These are phyloP conservation scores for Euphorbia schlechtendalii DNA, from an alignment of 441 rosid species.

Conservation along the genomic window DNA sequence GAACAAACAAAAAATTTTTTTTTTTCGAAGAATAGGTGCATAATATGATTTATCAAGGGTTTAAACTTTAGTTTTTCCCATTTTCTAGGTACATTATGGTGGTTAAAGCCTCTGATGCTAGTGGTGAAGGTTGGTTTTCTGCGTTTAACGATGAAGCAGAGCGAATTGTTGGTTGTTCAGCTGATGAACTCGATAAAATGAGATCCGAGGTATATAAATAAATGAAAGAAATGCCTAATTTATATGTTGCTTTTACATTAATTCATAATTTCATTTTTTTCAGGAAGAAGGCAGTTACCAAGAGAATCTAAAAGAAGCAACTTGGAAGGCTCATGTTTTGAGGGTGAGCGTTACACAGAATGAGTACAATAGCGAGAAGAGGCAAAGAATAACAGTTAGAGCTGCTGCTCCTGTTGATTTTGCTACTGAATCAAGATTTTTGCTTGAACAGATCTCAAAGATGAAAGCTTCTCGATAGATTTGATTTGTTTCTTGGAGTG, in stretches of 20 bases:
- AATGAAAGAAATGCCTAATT: background rate
- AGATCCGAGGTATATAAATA: conserved; percentile 20
- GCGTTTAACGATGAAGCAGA: conserved; percentile 80
- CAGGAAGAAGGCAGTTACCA: conserved; percentile 62
- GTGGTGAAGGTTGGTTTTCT: conserved; percentile 79
- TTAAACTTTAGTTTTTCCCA: background rate
- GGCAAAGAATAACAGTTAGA: conserved; percentile 77
- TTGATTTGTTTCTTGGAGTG: background rate
- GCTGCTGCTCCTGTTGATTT: conserved; percentile 68
- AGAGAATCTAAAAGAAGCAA: conserved; percentile 62
- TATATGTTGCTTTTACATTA: background rate
- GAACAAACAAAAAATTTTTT: background rate
- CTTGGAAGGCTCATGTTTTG: conserved; percentile 75
- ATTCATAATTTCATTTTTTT: conserved; percentile 5
- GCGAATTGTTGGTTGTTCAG: conserved; percentile 69
- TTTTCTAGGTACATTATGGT: conserved; percentile 65
- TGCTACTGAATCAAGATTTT: conserved; percentile 57
- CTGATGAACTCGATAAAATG: conserved; percentile 71
- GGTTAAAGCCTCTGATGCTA: conserved; percentile 56
- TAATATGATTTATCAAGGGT: background rate
- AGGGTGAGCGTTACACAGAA: conserved; percentile 63
- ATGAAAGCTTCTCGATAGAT: conserved; percentile 35
- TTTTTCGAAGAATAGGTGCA: background rate
- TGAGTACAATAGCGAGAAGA: conserved; percentile 81
- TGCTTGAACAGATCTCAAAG: conserved; percentile 79